phyloP scores from a whole-genome alignment of 164 flowering plant species.

The Kingdonia uniflora region DNA sequence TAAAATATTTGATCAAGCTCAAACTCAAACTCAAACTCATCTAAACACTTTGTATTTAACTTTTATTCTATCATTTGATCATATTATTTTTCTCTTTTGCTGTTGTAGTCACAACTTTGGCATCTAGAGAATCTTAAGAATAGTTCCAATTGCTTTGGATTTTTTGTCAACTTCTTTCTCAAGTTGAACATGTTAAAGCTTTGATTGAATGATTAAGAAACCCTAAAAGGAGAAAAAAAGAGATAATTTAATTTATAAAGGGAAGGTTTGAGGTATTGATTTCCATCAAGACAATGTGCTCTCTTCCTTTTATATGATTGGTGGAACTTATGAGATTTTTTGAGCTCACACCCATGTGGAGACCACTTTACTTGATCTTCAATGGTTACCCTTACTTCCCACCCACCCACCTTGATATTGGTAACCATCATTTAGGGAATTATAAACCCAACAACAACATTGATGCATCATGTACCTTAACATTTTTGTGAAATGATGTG shows the following conservation, averaged over 20 bases:
- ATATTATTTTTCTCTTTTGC: too few species aligned
- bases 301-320: constrained; percentile 13
- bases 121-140: constrained; percentile 7
- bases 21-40: too few species aligned
- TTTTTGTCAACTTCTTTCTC: not conserved
- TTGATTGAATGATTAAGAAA: not conserved
- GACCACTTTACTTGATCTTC: constrained; percentile 47
- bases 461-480: too few species aligned
- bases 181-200: not conserved
- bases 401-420: constrained; percentile 12
- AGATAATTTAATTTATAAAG: constrained; percentile 2
- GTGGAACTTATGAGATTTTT: constrained; percentile 14
- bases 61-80: not conserved
- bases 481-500: too few species aligned
- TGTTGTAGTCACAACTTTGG: constrained; percentile 4
- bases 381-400: constrained; percentile 15
- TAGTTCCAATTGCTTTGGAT: constrained; percentile 6
- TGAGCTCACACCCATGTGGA: constrained; percentile 45
- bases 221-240: not conserved
- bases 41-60: not conserved
- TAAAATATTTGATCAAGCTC: too few species aligned
- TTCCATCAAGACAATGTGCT: constrained; percentile 8
- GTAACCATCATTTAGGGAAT: constrained; percentile 10
- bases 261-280: not conserved
- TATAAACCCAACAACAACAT: too few species aligned